Evolutionary conservation across 2,329 filamentous ascomycete genomes (phyloP).

Genomic region (Verticillium klebahnii): DNA sequence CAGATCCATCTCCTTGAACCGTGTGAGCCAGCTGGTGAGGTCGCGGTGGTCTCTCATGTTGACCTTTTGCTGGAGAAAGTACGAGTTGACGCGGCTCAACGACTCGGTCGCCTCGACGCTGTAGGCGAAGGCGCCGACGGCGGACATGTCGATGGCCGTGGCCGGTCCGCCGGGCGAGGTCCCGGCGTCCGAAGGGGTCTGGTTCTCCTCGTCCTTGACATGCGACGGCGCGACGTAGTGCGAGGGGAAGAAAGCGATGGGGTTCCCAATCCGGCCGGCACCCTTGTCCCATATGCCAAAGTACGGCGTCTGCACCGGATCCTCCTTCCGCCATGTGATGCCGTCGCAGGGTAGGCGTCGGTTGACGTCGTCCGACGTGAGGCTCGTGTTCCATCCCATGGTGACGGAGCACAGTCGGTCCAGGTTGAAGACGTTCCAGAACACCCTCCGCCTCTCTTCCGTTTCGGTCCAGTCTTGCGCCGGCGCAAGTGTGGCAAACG

Average conservation of each 20-base stretch:
- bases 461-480: constrained; percentile 22
- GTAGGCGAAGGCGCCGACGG: constrained; percentile 37
- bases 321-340: constrained; percentile 28
- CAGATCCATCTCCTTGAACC: constrained; percentile 40
- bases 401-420: constrained; percentile 15
- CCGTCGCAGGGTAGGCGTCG: constrained; percentile 28
- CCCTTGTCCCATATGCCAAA: constrained; percentile 36
- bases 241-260: constrained; percentile 22
- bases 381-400: constrained; percentile 24
- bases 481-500: constrained; percentile 20
- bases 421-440: constrained; percentile 27
- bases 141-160: constrained; percentile 24
- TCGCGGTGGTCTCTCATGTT: constrained; percentile 29
- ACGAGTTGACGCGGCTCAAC: constrained; percentile 33
- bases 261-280: constrained; percentile 24
- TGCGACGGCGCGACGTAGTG: constrained; percentile 6
- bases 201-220: constrained; percentile 5
- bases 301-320: constrained; percentile 30
- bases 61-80: constrained; percentile 35
- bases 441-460: constrained; percentile 23
- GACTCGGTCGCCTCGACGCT: constrained; percentile 38
- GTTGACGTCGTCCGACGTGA: constrained; percentile 23
- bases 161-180: constrained; percentile 5
- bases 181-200: constrained; percentile 1
- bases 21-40: constrained; percentile 32